These are phyloP conservation scores for Panicum hallii DNA, from an alignment of 202 grass and related monocot genomes.

Conservation along the genomic window DNA sequence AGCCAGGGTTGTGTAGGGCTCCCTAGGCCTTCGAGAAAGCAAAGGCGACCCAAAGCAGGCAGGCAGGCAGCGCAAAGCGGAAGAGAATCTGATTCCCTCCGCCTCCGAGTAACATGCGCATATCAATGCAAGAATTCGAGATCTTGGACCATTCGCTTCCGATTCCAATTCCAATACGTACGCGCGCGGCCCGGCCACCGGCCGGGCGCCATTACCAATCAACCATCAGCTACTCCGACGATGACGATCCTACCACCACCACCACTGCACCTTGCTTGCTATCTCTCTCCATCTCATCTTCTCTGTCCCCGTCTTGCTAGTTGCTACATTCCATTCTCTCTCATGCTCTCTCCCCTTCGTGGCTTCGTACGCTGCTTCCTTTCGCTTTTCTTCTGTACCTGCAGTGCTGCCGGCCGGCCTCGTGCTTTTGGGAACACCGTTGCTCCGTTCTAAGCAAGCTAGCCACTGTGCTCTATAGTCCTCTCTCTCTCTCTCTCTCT, in stretches of 20 bases:
- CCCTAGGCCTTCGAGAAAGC: conserved; percentile 72
- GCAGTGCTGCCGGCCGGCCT: conserved; percentile 24
- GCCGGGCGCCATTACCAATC: not conserved
- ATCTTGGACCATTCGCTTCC: conserved; percentile 40
- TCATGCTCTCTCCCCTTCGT: not conserved
- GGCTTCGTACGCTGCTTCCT: conserved; percentile 47
- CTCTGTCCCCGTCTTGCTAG: not conserved
- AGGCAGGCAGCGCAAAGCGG: conserved; percentile 40
- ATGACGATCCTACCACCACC: not conserved
- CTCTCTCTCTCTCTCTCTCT: not conserved
- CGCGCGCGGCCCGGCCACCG: not conserved
- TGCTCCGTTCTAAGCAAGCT: conserved; percentile 4
- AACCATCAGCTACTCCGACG: not conserved
- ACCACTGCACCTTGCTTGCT: not conserved
- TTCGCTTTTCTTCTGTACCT: conserved; percentile 53
- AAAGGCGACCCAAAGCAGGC: not conserved
- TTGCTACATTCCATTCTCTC: not conserved
- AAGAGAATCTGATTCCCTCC: conserved; percentile 72
- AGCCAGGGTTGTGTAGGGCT: conserved; percentile 1
- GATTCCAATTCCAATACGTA: conserved; percentile 21
- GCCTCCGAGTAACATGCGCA: conserved; percentile 58
- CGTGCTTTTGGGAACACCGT: conserved; percentile 60
- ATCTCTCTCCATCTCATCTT: not conserved
- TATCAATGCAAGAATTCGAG: conserved; percentile 30
- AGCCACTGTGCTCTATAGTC: conserved; percentile 21